These are phyloP conservation scores for Ophiostoma perfectum DNA, from an alignment of 2,329 filamentous ascomycete genomes.

Conservation along the genomic window DNA sequence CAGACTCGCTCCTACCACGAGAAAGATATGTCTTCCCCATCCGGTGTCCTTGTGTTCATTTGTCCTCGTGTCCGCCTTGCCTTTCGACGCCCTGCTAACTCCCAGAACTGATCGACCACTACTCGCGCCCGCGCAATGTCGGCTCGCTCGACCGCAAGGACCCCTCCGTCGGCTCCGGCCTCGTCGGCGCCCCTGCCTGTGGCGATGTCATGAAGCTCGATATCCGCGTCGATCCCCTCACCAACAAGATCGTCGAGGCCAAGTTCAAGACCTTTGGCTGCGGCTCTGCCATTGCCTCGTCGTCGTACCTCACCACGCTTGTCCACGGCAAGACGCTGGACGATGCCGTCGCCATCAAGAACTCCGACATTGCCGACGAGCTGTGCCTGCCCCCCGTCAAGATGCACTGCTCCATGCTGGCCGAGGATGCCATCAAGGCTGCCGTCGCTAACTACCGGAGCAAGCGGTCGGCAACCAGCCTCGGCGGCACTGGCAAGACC, in stretches of 20 bases:
- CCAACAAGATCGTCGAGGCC: conserved; percentile 85
- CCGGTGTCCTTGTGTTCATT: neutral
- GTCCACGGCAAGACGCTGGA: conserved; percentile 95
- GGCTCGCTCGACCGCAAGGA: conserved; percentile 66
- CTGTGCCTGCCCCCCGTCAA: conserved; percentile 84
- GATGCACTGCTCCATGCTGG: conserved; percentile 89
- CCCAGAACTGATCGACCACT: conserved; percentile 29
- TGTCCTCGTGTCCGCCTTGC: neutral
- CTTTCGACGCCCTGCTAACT: conserved; percentile 4
- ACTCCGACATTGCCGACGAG: conserved; percentile 98
- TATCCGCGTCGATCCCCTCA: conserved; percentile 83
- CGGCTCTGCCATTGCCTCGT: conserved; percentile 88
- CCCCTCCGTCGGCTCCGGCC: conserved; percentile 77
- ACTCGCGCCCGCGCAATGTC: conserved; percentile 42
- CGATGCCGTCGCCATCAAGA: conserved; percentile 85
- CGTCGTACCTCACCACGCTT: conserved; percentile 79
- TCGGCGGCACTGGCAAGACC: conserved; percentile 59
- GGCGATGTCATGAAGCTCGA: conserved; percentile 93
- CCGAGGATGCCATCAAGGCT: conserved; percentile 87
- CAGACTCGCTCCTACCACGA: conserved; percentile 28
- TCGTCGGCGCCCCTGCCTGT: conserved; percentile 85
- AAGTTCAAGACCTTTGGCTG: conserved; percentile 99
- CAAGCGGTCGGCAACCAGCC: conserved; percentile 81
- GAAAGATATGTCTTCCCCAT: conserved; percentile 27
- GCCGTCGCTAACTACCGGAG: conserved; percentile 87